These are phyloP conservation scores for Magnaporthales sp. DNA, from an alignment of 2,329 filamentous ascomycete genomes.

Conservation along the genomic window DNA sequence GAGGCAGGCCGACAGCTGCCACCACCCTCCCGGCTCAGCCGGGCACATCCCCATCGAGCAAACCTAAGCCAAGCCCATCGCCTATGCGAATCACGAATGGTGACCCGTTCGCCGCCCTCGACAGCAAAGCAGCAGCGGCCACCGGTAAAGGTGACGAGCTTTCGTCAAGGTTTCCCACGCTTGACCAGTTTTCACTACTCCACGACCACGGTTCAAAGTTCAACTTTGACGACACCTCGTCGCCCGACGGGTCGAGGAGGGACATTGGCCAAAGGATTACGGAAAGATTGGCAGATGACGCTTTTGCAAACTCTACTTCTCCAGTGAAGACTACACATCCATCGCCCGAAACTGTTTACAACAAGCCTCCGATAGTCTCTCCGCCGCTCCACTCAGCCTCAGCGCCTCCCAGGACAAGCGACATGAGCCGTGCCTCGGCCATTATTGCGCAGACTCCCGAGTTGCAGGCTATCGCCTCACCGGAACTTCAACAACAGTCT, in stretches of 20 bases:
- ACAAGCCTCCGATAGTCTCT: conserved; percentile 18
- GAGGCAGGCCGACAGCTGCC: conserved; percentile 59
- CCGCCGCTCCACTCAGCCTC: conserved; percentile 28
- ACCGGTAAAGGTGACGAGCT: conserved; percentile 63
- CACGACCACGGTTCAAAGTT: conserved; percentile 81
- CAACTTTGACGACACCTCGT: conserved; percentile 60
- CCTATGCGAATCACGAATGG: conserved; percentile 59
- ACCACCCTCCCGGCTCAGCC: conserved; percentile 20
- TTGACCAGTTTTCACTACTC: conserved; percentile 87
- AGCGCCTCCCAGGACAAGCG: conserved; percentile 30
- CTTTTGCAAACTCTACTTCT: conserved; percentile 50
- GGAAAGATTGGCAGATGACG: conserved; percentile 75
- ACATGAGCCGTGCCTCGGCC: conserved; percentile 52
- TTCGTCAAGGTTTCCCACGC: conserved; percentile 74
- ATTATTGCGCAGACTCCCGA: conserved; percentile 57
- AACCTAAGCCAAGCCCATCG: conserved; percentile 46
- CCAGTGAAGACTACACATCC: conserved; percentile 17
- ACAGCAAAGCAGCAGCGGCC: conserved; percentile 47
- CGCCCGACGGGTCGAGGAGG: conserved; percentile 36
- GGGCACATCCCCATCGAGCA: conserved; percentile 34
- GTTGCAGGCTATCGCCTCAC: conserved; percentile 46
- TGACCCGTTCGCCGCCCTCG: conserved; percentile 88
- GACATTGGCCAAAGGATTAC: conserved; percentile 59
- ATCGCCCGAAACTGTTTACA: conserved; percentile 4
- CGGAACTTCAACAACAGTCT: conserved; percentile 9